Percentiles rank a stretch among this genome's conserved stretches.
Conservation (phyloP, 2,329 filamentous ascomycete species). For the Clarireedia homoeocarpa region DNA sequence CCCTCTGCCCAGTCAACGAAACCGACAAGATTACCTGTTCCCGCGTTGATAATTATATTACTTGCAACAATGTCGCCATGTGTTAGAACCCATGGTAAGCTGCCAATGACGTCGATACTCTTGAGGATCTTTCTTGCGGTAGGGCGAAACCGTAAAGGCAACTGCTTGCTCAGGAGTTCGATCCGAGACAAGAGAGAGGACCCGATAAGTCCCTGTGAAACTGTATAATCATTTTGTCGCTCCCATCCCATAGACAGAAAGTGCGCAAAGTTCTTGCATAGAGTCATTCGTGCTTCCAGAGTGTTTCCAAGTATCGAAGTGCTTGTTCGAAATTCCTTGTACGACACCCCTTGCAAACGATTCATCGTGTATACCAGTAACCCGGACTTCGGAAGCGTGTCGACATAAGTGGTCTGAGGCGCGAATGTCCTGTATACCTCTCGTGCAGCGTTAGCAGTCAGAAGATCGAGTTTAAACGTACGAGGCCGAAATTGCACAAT, state of each 20-base stretch:
- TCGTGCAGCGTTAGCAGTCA: conserved; percentile 32
- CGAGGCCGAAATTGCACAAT: conserved; percentile 43
- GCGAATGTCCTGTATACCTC: conserved; percentile 35
- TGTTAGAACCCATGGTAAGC: conserved; percentile 47
- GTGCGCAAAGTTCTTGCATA: conserved; percentile 36
- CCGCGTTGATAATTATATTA: conserved; percentile 46
- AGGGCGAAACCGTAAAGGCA: conserved; percentile 31
- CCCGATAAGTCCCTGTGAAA: conserved; percentile 33
- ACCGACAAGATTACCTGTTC: conserved; percentile 40
- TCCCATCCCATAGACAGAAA: conserved; percentile 35
- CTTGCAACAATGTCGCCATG: conserved; percentile 52
- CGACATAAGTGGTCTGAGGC: conserved; percentile 35
- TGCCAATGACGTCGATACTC: conserved; percentile 32
- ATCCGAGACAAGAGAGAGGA: conserved; percentile 35
- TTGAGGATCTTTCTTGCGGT: conserved; percentile 19
- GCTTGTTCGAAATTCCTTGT: conserved; percentile 28
- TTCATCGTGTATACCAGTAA: conserved; percentile 35
- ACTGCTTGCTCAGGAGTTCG: conserved; percentile 28
- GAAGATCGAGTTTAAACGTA: conserved; percentile 35
- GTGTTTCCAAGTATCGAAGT: not conserved
- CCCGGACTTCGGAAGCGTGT: conserved; percentile 25
- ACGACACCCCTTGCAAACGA: conserved; percentile 34
- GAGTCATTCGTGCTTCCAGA: conserved; percentile 19
- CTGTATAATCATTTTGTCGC: conserved; percentile 9
- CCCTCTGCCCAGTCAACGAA: conserved; percentile 59